A percentile compares a stretch with the other conserved stretches of the same genome.
Evolutionary conservation across 345 rosid species (phyloP).

Genomic region (Triadica sebifera): DNA sequence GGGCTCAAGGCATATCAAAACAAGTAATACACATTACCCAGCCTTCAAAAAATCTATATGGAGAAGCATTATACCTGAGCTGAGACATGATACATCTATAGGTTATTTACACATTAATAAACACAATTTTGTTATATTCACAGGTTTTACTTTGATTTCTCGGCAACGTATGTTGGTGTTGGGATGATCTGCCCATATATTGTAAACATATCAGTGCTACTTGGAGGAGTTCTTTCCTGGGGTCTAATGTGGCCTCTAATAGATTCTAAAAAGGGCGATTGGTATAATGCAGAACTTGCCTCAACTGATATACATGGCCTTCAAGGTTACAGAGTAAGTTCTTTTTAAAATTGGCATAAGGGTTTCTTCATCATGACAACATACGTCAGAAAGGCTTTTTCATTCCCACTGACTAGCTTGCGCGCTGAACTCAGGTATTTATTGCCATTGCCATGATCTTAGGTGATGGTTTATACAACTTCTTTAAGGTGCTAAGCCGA

Average conservation of each 20-base stretch:
- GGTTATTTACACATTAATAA: not conserved
- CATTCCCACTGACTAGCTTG: not conserved
- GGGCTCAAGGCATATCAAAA: slow-evolving; percentile 31
- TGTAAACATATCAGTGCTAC: slow-evolving; percentile 26
- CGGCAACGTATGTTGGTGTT: slow-evolving; percentile 33
- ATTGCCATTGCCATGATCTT: slow-evolving; percentile 34
- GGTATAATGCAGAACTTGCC: slow-evolving; percentile 23
- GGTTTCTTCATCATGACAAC: not conserved
- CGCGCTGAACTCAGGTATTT: slow-evolving; percentile 25
- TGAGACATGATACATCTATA: not conserved
- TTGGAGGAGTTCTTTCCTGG: slow-evolving; percentile 37
- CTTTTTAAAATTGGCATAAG: not conserved
- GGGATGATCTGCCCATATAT: slow-evolving; percentile 38
- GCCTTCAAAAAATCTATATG: not conserved
- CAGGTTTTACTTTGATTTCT: slow-evolving; percentile 38
- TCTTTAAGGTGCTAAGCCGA: slow-evolving; percentile 26
- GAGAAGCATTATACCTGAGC: not conserved
- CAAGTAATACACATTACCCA: slow-evolving; percentile 1
- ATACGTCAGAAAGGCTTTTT: not conserved
- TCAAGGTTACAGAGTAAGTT: slow-evolving; percentile 32
- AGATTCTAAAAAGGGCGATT: slow-evolving; percentile 20
- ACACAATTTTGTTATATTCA: not conserved
- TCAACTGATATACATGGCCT: slow-evolving; percentile 21
- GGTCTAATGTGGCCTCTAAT: slow-evolving; percentile 41
- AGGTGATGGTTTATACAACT: slow-evolving; percentile 36